Evolutionary conservation across 306 rosid species (phyloP).

Genomic region (Mimosa pudica): DNA sequence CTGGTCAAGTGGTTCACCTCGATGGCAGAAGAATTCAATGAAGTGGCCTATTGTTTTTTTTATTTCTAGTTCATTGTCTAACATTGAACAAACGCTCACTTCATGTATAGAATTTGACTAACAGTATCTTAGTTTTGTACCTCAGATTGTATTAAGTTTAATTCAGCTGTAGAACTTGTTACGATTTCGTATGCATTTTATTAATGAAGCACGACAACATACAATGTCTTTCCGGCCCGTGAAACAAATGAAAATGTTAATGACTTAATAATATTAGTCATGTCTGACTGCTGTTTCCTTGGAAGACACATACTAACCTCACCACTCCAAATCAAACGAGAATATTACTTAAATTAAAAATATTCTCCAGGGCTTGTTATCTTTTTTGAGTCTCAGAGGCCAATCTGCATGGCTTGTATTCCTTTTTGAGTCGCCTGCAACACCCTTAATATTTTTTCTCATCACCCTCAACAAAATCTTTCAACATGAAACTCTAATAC

Average conservation of each 20-base stretch:
- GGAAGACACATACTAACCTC: background rate
- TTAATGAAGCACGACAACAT: background rate
- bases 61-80: background rate
- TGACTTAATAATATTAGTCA: too few species aligned
- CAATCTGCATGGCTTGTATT: too few species aligned
- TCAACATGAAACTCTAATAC: too few species aligned
- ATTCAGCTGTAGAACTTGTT: background rate
- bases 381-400: too few species aligned
- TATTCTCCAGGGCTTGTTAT: too few species aligned
- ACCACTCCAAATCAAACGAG: background rate
- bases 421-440: too few species aligned
- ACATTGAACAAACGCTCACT: background rate
- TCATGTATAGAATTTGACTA: background rate
- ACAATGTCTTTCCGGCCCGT: background rate
- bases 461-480: too few species aligned
- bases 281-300: background rate
- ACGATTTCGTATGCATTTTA: background rate
- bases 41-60: background rate
- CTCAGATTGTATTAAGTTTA: slow-evolving; percentile 21
- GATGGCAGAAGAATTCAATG: slow-evolving; percentile 11
- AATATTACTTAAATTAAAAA: background rate
- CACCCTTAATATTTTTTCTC: too few species aligned
- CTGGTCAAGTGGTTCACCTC: background rate
- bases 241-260: background rate
- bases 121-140: background rate